Conservation (phyloP, 2,329 filamentous ascomycete species). For the Diaporthe capsici region DNA sequence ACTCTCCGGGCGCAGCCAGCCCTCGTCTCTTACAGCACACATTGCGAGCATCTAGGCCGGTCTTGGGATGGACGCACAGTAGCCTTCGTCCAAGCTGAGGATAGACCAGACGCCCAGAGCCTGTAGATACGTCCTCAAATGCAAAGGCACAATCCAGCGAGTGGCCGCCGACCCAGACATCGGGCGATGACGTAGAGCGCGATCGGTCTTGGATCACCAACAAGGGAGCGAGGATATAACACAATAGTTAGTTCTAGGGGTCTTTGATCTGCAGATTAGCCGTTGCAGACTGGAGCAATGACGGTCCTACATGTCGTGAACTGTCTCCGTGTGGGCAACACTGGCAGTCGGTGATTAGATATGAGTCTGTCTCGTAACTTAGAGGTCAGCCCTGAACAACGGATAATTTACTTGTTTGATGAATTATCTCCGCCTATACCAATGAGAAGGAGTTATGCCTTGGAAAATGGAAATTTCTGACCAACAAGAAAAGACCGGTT, state of each 20-base stretch:
- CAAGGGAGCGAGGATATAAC: background rate
- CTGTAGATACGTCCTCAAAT: background rate
- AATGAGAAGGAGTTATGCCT: too few species aligned
- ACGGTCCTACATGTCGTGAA: too few species aligned
- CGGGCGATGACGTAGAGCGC: background rate
- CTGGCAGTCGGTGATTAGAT: too few species aligned
- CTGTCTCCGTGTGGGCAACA: too few species aligned
- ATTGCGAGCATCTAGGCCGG: conserved; percentile 6
- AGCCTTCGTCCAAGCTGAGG: background rate
- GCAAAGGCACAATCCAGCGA: background rate
- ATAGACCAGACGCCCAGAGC: conserved; percentile 18
- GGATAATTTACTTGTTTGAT: too few species aligned
- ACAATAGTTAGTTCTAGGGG: too few species aligned
- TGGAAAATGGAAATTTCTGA: too few species aligned
- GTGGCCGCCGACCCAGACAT: background rate
- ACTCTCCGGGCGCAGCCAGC: background rate
- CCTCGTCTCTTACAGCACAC: background rate
- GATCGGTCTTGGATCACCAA: background rate
- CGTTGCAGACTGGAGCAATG: background rate
- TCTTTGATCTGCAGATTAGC: background rate
- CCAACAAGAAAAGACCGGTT: too few species aligned
- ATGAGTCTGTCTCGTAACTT: too few species aligned
- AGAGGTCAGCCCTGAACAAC: too few species aligned
- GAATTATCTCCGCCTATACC: too few species aligned
- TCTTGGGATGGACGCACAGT: background rate